Evolutionary conservation across 371 early-diverging fungal genomes (phyloP), one percentile per base, ranked within the genome.

Genomic region (Mortierella sp.): DNA sequence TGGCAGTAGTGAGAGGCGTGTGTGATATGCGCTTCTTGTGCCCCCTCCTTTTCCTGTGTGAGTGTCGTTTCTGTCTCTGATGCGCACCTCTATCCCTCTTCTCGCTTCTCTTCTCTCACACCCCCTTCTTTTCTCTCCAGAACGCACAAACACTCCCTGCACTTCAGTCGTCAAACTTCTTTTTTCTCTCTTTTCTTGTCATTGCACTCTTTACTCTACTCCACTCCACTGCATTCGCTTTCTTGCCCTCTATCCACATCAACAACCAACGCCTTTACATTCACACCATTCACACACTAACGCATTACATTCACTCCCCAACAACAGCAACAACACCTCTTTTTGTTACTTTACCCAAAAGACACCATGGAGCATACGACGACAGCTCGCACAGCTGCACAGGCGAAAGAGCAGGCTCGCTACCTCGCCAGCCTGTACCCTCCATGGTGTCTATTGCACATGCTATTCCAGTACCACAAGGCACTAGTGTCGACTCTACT

Each of bases 371-470:
- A 0, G 37, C 67, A 64, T 6, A 21, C 67, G 40, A 64, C 67
- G 67, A 64, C 67, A 34, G 67, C 67, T 64, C 67, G 67, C 67
- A 64, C 67, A 37, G 67, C 71, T n/a, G 57, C 76, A 57, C 79
- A 71, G 48, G 70, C 69, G 57, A 71, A 61, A 26, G 78, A 75
- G 24, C 76, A 79, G 50, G 83, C 77, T 0, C 40, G 4, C 21
- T 79, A 71, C 61, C 77, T 83, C 9, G 40, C 34, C 34, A 69
- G 70, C 44, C 71, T 75, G 43, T 84, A 84, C 34, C 44, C 85
- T 59, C 81, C 85, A 5, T 84, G 85, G 85, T 75, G 76, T 26
- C 50, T 81, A 14, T 61, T 84, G 13, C 85, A 84, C 50, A 78
- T 84, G 81, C 73, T 84, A 5, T 78, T 84, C 51, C 81, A 84